A percentile compares a stretch with the other conserved stretches of the same genome.
Evolutionary conservation across 768 basidiomycete species (phyloP).

Genomic region (Leccinellum albellum): DNA sequence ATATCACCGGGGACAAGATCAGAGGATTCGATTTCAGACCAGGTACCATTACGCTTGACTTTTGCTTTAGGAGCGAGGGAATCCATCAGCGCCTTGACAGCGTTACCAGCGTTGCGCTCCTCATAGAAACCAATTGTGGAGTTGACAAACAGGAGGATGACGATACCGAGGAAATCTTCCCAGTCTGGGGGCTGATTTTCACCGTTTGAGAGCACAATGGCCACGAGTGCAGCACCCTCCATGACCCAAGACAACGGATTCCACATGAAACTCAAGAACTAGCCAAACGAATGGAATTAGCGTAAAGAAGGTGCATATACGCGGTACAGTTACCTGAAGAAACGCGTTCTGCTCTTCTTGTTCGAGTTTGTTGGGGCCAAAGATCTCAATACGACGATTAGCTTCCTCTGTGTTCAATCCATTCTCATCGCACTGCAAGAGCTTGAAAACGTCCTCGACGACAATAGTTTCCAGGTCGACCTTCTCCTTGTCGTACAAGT

Average conservation of each 20-base stretch:
- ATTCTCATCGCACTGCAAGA: slow-evolving; percentile 83
- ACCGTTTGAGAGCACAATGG: slow-evolving; percentile 95
- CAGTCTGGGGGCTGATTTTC: slow-evolving; percentile 84
- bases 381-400: slow-evolving; percentile 78
- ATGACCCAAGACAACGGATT: slow-evolving; percentile 99
- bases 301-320: not conserved
- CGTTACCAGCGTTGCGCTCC: slow-evolving; percentile 95
- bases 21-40: slow-evolving; percentile 92
- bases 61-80: slow-evolving; percentile 97
- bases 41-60: slow-evolving; percentile 79
- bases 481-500: slow-evolving; percentile 97
- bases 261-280: slow-evolving; percentile 97
- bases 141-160: slow-evolving; percentile 89
- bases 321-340: slow-evolving; percentile 61
- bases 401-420: slow-evolving; percentile 80
- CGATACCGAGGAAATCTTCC: slow-evolving; percentile 96
- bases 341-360: slow-evolving; percentile 86
- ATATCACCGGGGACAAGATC: slow-evolving; percentile 93
- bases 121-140: slow-evolving; percentile 98
- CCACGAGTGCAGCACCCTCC: slow-evolving; percentile 93
- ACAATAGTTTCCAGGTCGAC: slow-evolving; percentile 97
- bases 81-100: slow-evolving; percentile 99
- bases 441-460: slow-evolving; percentile 94
- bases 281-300: not conserved
- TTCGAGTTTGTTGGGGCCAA: slow-evolving; percentile 95